Base-by-base conservation (phyloP, 495 filamentous ascomycete species). In the Penicillium tannophilum region DNA sequence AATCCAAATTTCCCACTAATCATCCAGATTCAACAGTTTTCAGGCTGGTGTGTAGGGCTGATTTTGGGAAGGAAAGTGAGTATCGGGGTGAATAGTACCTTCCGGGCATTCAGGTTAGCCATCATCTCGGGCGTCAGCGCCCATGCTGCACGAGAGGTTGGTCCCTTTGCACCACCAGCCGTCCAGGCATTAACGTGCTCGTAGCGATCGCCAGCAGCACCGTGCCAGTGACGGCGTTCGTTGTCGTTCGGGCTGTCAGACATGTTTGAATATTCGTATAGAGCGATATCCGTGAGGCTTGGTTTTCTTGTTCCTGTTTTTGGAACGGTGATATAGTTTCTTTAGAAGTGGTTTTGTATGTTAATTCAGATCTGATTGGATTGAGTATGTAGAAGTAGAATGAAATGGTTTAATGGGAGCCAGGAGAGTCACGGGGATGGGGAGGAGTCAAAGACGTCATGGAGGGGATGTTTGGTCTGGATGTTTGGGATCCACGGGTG, bases 111-210 rank as follows among this genome's bases (percentile, higher is more conserved):
- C 30, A 48, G 10, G 9, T 50, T 48, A n/a, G 56, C 54, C 39
- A 47, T 62, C 54, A 57, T 65, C 49, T 60, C 60, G 12, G 54
- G 59, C 8, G 61, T 69, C 51, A 61, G 53, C n/a, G 66, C 68
- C 64, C 68, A 72, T 23, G 56, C 49, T 35, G 66, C 76, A 26
- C 56, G 70, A 39, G 52, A 60, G 42, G 58, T 59, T 50, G 58
- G 57, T n/a, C 46, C 59, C 51, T 59, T 72, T 52, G 61, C 58
- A 23, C 76, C 77, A 39, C 77, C 77, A 20, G 60, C 57, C 58
- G 73, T 69, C 77, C 76, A 80, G 62, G 73, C 72, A 54, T 78
- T 80, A 33, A 57, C 67, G 52, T 78, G 77, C 52, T 80, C 75
- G 54, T 79, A 48, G 49, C 77, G 72, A 52, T 76, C 59, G 28